Percentiles rank a stretch among this genome's conserved stretches.
Evolutionary conservation across 2,329 filamentous ascomycete species (phyloP).

Genomic region (Curvularia lunata): DNA sequence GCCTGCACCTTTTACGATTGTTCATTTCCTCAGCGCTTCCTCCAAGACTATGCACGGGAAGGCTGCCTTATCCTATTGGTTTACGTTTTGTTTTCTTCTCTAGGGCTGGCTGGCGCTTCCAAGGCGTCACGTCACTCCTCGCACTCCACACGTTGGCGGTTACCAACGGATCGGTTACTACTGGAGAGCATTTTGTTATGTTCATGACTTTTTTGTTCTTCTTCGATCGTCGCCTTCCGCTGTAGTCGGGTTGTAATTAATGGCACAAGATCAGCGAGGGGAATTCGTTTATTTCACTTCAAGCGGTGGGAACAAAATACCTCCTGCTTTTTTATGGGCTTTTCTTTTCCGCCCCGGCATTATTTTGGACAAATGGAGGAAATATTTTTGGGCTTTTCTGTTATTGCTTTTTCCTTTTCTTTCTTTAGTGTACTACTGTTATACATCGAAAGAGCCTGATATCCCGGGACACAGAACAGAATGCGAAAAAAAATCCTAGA

Average conservation of each 20-base stretch:
- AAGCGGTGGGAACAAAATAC: constrained; percentile 32
- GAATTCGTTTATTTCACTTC: constrained; percentile 30
- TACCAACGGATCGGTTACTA: constrained; percentile 11
- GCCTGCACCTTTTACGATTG: constrained; percentile 41
- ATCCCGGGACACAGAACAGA: constrained; percentile 31
- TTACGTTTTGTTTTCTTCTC: constrained; percentile 37
- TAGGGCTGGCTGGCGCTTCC: constrained; percentile 27
- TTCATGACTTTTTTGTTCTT: constrained; percentile 30
- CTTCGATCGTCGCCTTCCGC: constrained; percentile 36
- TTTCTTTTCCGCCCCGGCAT: constrained; percentile 26
- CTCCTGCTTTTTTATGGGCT: constrained; percentile 24
- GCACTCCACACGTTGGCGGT: constrained; percentile 15
- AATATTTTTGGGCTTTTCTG: constrained; percentile 7
- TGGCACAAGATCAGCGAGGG: constrained; percentile 45
- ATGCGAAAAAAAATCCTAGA: constrained; percentile 33
- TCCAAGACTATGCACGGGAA: constrained; percentile 36
- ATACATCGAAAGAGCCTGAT: constrained; percentile 27
- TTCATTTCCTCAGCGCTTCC: constrained; percentile 32
- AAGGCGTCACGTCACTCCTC: constrained; percentile 26
- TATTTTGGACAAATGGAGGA: constrained; percentile 26
- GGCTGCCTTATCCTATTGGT: constrained; percentile 27
- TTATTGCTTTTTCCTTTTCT: background rate
- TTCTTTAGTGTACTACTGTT: constrained; percentile 32
- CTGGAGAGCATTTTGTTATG: constrained; percentile 26
- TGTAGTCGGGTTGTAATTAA: constrained; percentile 48